phyloP scores from a whole-genome alignment of 2,329 filamentous ascomycete species.

The Domatiomyces catenatus region DNA sequence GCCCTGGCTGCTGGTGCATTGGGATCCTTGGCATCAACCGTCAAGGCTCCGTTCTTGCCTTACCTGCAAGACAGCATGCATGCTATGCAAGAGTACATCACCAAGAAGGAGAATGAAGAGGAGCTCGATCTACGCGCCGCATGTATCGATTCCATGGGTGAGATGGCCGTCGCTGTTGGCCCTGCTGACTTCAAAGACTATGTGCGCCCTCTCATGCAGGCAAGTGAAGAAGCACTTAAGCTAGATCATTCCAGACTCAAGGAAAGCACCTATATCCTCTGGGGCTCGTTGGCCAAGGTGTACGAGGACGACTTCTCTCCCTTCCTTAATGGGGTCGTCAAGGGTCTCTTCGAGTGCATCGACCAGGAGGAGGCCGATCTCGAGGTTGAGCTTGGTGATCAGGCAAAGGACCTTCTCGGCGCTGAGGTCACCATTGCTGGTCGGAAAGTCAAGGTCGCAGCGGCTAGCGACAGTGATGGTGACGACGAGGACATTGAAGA shows the following conservation, averaged over 20 bases:
- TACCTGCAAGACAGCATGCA: slow-evolving; percentile 87
- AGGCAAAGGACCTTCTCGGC: slow-evolving; percentile 58
- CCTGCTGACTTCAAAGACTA: slow-evolving; percentile 77
- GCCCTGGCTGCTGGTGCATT: slow-evolving; percentile 75
- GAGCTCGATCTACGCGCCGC: slow-evolving; percentile 80
- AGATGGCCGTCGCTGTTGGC: slow-evolving; percentile 80
- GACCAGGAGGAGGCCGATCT: slow-evolving; percentile 77
- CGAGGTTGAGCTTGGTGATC: slow-evolving; percentile 59
- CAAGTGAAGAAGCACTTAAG: slow-evolving; percentile 77
- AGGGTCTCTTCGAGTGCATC: slow-evolving; percentile 61
- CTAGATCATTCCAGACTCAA: slow-evolving; percentile 81
- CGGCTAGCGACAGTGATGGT: slow-evolving; percentile 38
- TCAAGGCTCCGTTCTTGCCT: slow-evolving; percentile 70
- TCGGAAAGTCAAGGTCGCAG: slow-evolving; percentile 71
- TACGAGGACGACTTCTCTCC: slow-evolving; percentile 52
- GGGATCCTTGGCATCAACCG: slow-evolving; percentile 75
- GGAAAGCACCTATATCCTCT: slow-evolving; percentile 94
- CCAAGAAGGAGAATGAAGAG: slow-evolving; percentile 75
- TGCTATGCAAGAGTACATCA: slow-evolving; percentile 67
- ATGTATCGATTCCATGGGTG: slow-evolving; percentile 83
- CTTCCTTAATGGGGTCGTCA: slow-evolving; percentile 32
- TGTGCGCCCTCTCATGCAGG: slow-evolving; percentile 75
- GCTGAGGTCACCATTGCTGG: slow-evolving; percentile 63
- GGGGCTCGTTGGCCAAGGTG: slow-evolving; percentile 86
- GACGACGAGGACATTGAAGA: slow-evolving; percentile 39